Evolutionary conservation across 768 basidiomycete genomes (phyloP).

Genomic region (Fomitopsis serialis): DNA sequence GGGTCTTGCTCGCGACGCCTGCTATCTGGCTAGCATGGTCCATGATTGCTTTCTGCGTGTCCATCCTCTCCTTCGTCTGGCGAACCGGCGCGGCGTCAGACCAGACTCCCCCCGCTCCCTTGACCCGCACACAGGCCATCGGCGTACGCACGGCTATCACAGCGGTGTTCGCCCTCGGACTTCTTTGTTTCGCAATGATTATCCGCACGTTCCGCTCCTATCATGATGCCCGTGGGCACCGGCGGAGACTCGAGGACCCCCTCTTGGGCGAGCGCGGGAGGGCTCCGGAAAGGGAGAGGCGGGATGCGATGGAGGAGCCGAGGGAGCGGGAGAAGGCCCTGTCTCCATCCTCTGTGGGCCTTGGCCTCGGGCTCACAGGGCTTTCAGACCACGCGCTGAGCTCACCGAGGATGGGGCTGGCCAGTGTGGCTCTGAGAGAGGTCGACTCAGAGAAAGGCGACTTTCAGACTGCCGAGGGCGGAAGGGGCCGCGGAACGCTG

Average conservation of each 20-base stretch:
- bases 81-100: slow-evolving; percentile 48
- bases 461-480: slow-evolving; percentile 8
- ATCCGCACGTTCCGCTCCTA: slow-evolving; percentile 59
- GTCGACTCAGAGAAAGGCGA: slow-evolving; percentile 17
- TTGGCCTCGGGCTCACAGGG: slow-evolving; percentile 15
- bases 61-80: slow-evolving; percentile 68
- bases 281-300: slow-evolving; percentile 4
- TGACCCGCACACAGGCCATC: slow-evolving; percentile 35
- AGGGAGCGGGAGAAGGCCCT: slow-evolving; percentile 8
- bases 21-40: slow-evolving; percentile 73
- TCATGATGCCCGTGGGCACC: slow-evolving; percentile 27
- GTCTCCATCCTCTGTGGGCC: slow-evolving; percentile 13
- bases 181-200: slow-evolving; percentile 58
- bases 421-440: slow-evolving; percentile 10
- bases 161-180: slow-evolving; percentile 46
- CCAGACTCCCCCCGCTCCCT: slow-evolving; percentile 19
- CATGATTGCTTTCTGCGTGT: slow-evolving; percentile 57
- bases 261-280: slow-evolving; percentile 6
- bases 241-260: slow-evolving; percentile 6
- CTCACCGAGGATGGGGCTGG: slow-evolving; percentile 7
- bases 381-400: slow-evolving; percentile 5
- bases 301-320: slow-evolving; percentile 1
- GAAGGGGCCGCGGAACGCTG: not conserved
- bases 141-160: slow-evolving; percentile 55
- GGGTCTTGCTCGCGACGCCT: slow-evolving; percentile 64